Evolutionary conservation across 2,329 filamentous ascomycete species (phyloP).

Genomic region (Monilinia fructigena): DNA sequence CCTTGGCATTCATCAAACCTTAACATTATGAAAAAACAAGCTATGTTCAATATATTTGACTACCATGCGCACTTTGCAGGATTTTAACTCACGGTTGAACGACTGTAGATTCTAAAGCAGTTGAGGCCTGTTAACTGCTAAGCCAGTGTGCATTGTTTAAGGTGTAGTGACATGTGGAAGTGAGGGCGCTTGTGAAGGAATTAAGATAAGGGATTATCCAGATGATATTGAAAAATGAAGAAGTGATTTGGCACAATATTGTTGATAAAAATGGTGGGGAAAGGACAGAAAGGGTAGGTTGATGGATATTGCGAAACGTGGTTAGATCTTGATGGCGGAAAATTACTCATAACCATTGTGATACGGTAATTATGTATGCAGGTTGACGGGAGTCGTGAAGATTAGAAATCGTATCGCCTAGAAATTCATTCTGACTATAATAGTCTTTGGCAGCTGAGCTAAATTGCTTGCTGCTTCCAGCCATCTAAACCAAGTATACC

Average conservation of each 20-base stretch:
- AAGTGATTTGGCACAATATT: neutral
- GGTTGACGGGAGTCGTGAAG: neutral
- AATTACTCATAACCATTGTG: neutral
- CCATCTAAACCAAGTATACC: slow-evolving; percentile 64
- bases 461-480: slow-evolving; percentile 43
- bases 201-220: no score
- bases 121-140: no score
- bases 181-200: no score
- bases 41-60: no score
- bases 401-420: neutral
- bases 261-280: neutral
- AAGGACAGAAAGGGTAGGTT: neutral
- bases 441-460: neutral
- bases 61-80: no score
- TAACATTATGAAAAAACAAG: no score
- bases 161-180: no score
- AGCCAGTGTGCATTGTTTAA: no score
- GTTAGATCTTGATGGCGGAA: neutral
- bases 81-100: no score
- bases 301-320: neutral
- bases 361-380: neutral
- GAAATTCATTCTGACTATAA: neutral
- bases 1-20: no score
- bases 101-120: no score
- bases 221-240: neutral